These are phyloP conservation scores for Stagonosporopsis rhizophila DNA, from an alignment of 2,329 filamentous ascomycete species.

Conservation along the genomic window DNA sequence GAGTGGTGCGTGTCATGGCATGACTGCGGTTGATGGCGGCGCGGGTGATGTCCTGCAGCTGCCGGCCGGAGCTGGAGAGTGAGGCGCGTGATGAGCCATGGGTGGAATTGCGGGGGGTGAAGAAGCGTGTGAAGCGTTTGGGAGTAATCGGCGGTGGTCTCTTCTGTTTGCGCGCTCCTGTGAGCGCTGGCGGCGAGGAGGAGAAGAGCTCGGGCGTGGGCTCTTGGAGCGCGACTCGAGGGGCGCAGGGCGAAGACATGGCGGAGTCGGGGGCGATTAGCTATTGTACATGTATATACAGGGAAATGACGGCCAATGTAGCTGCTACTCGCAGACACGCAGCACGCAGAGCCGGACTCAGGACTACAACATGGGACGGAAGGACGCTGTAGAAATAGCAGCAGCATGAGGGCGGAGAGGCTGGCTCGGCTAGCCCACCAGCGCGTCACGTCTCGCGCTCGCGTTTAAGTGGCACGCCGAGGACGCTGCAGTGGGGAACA, in stretches of 20 bases:
- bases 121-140: conserved; percentile 60
- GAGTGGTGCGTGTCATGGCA: conserved; percentile 38
- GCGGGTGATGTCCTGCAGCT: conserved; percentile 59
- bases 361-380: conserved; percentile 14
- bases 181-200: conserved; percentile 48
- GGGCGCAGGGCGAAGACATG: conserved; percentile 40
- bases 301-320: not conserved
- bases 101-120: conserved; percentile 54
- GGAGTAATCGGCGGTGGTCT: conserved; percentile 60
- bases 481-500: no score
- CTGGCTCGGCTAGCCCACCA: conserved; percentile 24
- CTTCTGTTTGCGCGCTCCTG: conserved; percentile 50
- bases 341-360: conserved; percentile 3
- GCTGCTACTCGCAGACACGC: conserved; percentile 4
- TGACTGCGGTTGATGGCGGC: conserved; percentile 52
- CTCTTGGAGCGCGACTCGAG: conserved; percentile 37
- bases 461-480: conserved; percentile 27
- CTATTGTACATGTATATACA: conserved; percentile 9
- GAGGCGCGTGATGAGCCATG: conserved; percentile 37
- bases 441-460: conserved; percentile 19
- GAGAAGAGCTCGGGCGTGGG: conserved; percentile 46
- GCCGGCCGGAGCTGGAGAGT: conserved; percentile 52
- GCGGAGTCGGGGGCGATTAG: conserved; percentile 6
- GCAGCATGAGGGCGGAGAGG: conserved; percentile 22
- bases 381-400: conserved; percentile 19